Percentiles rank a stretch among this genome's conserved stretches.
Conservation (phyloP, 1,139 yeast species). For the Casaregolazyma lundiana region DNA sequence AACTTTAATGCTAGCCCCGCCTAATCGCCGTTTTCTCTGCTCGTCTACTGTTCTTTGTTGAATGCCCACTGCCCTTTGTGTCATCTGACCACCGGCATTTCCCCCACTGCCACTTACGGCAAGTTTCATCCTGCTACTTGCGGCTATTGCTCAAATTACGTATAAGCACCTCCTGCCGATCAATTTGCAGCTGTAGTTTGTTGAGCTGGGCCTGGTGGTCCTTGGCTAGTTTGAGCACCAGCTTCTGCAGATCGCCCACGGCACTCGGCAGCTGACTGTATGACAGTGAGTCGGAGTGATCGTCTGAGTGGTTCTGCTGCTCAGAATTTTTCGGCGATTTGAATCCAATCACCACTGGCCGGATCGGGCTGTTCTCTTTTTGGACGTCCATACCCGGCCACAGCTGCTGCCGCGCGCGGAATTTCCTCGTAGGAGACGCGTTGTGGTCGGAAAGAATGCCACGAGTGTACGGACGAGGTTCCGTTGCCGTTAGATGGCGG, state of each 20-base stretch:
- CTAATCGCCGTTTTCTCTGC: too few relatives aligned
- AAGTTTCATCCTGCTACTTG: too few relatives aligned
- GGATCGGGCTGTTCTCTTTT: not conserved
- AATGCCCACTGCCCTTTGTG: too few relatives aligned
- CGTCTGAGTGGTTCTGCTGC: not conserved
- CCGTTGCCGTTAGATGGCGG: not conserved
- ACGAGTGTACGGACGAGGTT: not conserved
- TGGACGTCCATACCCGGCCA: not conserved
- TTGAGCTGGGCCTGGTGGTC: slow-evolving; percentile 6
- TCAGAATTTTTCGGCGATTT: not conserved
- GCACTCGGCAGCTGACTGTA: not conserved
- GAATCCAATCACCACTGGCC: not conserved
- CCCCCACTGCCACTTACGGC: not conserved
- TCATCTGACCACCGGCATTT: not conserved
- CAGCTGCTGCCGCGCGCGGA: not conserved
- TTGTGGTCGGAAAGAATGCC: not conserved
- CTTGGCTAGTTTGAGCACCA: slow-evolving; percentile 6
- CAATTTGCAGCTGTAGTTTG: slow-evolving; percentile 4
- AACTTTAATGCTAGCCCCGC: too few relatives aligned
- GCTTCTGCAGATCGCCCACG: slow-evolving; percentile 5
- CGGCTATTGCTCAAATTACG: not conserved
- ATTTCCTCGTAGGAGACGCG: not conserved
- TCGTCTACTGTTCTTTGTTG: too few relatives aligned
- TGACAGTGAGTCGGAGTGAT: not conserved
- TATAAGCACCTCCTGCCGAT: slow-evolving; percentile 6